Evolutionary conservation across 2,329 filamentous ascomycete genomes (phyloP).

Genomic region (Fusarium kyushuense): DNA sequence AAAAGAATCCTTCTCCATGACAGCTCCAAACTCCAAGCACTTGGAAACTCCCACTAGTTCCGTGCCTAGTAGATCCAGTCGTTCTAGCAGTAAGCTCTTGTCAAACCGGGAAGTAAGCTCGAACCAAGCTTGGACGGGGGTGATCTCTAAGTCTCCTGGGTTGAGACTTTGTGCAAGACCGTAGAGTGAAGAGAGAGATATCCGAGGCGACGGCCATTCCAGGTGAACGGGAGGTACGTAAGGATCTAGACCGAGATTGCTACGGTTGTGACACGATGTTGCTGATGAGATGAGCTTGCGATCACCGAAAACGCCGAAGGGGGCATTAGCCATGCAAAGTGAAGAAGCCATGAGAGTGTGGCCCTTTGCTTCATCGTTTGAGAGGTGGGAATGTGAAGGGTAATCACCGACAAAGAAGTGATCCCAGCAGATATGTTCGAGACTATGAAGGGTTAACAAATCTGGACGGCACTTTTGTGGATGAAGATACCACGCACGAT

Average conservation of each 20-base stretch:
- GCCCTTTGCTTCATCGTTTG: constrained; percentile 52
- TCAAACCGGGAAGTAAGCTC: constrained; percentile 61
- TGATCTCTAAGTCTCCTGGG: constrained; percentile 57
- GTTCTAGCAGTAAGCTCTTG: constrained; percentile 53
- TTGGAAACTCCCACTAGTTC: constrained; percentile 59
- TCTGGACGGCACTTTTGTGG: neutral
- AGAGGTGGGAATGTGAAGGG: constrained; percentile 50
- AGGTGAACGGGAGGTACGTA: constrained; percentile 44
- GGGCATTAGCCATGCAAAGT: constrained; percentile 57
- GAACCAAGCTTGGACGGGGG: constrained; percentile 68
- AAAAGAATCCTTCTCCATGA: constrained; percentile 60
- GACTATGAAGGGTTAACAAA: constrained; percentile 50
- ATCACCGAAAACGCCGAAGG: constrained; percentile 50
- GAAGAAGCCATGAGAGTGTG: constrained; percentile 61
- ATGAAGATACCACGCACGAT: constrained; percentile 54
- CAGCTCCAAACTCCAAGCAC: constrained; percentile 63
- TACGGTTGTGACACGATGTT: constrained; percentile 32
- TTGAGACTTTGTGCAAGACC: constrained; percentile 61
- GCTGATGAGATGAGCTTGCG: constrained; percentile 41
- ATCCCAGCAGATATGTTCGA: constrained; percentile 66
- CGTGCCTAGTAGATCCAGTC: constrained; percentile 55
- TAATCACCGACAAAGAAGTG: constrained; percentile 60
- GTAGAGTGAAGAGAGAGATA: constrained; percentile 59
- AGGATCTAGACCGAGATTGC: constrained; percentile 28
- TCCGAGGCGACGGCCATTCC: constrained; percentile 55